phyloP scores from a whole-genome alignment of 345 rosid species.

The Ceriops decandra region DNA sequence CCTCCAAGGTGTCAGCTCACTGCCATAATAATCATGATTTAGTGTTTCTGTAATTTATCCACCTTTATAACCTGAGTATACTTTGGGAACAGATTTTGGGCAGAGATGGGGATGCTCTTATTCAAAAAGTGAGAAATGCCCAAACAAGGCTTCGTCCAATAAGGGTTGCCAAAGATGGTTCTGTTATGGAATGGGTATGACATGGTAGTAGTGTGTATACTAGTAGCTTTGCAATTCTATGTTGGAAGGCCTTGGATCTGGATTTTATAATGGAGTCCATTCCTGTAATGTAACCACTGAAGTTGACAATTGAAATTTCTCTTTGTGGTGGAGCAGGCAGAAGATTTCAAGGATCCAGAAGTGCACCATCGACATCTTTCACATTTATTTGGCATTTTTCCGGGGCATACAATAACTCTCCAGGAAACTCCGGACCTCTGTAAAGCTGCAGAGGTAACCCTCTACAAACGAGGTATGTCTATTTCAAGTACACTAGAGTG shows the following conservation, averaged over 20 bases:
- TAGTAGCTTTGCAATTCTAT: not conserved
- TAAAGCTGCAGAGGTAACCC: slow-evolving; percentile 61
- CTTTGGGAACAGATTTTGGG: slow-evolving; percentile 54
- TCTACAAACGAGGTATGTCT: slow-evolving; percentile 67
- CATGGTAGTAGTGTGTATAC: not conserved
- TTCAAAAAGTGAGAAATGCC: slow-evolving; percentile 53
- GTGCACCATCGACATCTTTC: slow-evolving; percentile 86
- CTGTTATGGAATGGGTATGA: slow-evolving; percentile 92
- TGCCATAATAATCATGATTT: not conserved
- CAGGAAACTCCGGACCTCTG: slow-evolving; percentile 68
- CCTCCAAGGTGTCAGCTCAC: slow-evolving; percentile 62
- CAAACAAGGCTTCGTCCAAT: slow-evolving; percentile 62
- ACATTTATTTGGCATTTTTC: slow-evolving; percentile 88
- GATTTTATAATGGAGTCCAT: not conserved
- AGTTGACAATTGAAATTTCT: not conserved
- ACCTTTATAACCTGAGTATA: not conserved
- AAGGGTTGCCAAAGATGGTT: slow-evolving; percentile 63
- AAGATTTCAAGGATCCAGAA: slow-evolving; percentile 78
- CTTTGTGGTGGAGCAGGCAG: slow-evolving; percentile 36
- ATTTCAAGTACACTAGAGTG: not conserved
- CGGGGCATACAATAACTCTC: slow-evolving; percentile 67
- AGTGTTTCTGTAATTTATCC: not conserved
- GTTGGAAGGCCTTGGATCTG: not conserved
- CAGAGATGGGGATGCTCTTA: slow-evolving; percentile 43
- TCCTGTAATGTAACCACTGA: not conserved